phyloP scores from a whole-genome alignment of 2,329 filamentous ascomycete species.

The Cladosporium velox region DNA sequence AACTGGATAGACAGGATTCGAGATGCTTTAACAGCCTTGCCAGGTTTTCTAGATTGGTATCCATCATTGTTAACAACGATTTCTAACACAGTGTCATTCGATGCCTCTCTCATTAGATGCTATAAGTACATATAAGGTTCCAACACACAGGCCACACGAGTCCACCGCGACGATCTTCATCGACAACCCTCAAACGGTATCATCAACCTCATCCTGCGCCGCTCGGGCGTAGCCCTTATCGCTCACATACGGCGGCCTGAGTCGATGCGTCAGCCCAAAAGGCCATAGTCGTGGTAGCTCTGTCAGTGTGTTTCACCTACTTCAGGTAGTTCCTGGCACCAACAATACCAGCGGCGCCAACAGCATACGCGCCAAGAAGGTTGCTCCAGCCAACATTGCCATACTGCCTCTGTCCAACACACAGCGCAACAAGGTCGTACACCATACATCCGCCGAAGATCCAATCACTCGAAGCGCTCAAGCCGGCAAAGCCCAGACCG shows the following conservation, averaged over 20 bases:
- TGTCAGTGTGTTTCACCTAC: conserved; percentile 42
- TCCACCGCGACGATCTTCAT: background rate
- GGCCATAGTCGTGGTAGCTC: background rate
- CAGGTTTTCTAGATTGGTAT: too few species aligned
- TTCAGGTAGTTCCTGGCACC: conserved; percentile 53
- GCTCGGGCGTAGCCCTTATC: conserved; percentile 28
- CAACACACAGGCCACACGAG: background rate
- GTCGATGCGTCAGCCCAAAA: conserved; percentile 17
- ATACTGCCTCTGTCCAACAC: conserved; percentile 57
- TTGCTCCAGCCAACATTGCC: conserved; percentile 51
- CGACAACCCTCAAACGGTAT: conserved; percentile 24
- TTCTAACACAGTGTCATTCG: background rate
- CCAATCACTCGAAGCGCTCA: conserved; percentile 57
- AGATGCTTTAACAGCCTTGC: background rate
- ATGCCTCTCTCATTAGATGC: background rate
- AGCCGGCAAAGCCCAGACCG: conserved; percentile 55
- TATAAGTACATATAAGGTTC: background rate
- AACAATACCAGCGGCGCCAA: conserved; percentile 56
- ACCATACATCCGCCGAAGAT: conserved; percentile 62
- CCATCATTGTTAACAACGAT: too few species aligned
- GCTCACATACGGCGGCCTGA: conserved; percentile 37
- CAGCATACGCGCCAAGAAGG: conserved; percentile 54
- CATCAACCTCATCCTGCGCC: conserved; percentile 34
- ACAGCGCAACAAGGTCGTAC: conserved; percentile 59
- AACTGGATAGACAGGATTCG: background rate